Evolutionary conservation across 164 flowering plant species (phyloP).

Genomic region (Vitis rupestris): DNA sequence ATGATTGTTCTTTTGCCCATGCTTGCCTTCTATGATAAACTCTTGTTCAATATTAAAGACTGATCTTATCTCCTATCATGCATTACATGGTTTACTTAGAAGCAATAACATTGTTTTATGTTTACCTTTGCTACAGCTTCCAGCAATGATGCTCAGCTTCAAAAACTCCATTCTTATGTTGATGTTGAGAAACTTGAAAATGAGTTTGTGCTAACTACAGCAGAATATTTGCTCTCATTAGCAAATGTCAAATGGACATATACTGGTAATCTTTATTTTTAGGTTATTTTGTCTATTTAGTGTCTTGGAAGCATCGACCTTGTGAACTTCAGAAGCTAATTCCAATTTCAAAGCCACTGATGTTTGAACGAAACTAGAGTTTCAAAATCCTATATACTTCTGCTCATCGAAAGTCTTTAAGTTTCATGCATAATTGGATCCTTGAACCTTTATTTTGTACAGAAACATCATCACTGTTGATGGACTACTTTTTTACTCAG

Average conservation of each 20-base stretch:
- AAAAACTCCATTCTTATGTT: constrained; percentile 32
- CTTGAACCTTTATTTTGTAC: too few relatives aligned
- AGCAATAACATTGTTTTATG: neutral
- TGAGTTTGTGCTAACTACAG: constrained; percentile 74
- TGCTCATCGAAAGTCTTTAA: neutral
- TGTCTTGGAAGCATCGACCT: neutral
- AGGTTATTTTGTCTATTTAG: neutral
- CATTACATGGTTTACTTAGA: neutral
- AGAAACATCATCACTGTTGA: too few relatives aligned
- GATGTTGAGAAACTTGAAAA: constrained; percentile 73
- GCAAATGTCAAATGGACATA: constrained; percentile 54
- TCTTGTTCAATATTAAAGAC: neutral
- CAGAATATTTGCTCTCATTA: constrained; percentile 69
- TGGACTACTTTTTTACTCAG: too few relatives aligned
- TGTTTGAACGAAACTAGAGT: neutral
- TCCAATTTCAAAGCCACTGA: too few relatives aligned
- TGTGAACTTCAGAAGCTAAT: neutral
- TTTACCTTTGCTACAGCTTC: constrained; percentile 31
- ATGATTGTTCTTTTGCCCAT: neutral
- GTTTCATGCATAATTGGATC: too few relatives aligned
- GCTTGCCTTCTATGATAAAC: neutral
- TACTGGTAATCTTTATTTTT: constrained; percentile 40
- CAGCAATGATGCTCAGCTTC: constrained; percentile 33
- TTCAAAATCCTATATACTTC: neutral
- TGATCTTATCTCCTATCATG: neutral